A percentile compares a stretch with the other conserved stretches of the same genome.
phyloP scores from a whole-genome alignment of 208 protist genomes.

The Leishmania arabica region DNA sequence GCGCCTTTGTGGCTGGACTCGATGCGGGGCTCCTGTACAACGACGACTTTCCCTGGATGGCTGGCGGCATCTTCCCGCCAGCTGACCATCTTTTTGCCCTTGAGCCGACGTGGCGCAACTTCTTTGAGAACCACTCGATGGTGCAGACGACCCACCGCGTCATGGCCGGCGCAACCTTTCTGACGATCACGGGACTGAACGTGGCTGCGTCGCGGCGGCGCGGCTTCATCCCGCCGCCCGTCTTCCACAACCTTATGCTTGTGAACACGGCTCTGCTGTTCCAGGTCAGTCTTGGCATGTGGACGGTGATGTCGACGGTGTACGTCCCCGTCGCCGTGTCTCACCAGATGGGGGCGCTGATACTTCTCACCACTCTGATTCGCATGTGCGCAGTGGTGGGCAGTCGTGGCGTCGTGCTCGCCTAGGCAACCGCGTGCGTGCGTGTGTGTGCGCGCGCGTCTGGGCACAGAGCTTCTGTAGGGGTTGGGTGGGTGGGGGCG shows the following conservation, averaged over 20 bases:
- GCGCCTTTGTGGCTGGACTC: conserved; percentile 91
- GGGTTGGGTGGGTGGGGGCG: too few relatives aligned
- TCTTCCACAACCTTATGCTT: conserved; percentile 50
- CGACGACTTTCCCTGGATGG: conserved; percentile 91
- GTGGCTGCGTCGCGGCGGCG: conserved; percentile 40
- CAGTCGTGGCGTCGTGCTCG: conserved; percentile 58
- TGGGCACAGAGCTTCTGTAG: neutral
- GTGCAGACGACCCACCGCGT: conserved; percentile 82
- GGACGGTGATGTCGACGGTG: conserved; percentile 93
- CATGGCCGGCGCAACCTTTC: conserved; percentile 59
- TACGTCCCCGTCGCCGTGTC: conserved; percentile 86
- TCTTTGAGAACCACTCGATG: conserved; percentile 83
- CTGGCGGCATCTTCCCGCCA: conserved; percentile 76
- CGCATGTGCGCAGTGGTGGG: conserved; percentile 75
- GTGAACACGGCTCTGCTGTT: conserved; percentile 66
- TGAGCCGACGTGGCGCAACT: conserved; percentile 78
- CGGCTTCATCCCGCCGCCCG: conserved; percentile 39
- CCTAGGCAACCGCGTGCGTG: conserved; percentile 6
- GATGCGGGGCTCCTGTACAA: conserved; percentile 92
- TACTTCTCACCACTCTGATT: conserved; percentile 79
- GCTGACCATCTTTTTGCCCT: conserved; percentile 65
- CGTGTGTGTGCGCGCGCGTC: neutral
- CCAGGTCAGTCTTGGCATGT: conserved; percentile 92
- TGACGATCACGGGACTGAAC: conserved; percentile 60
- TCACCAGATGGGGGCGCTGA: conserved; percentile 88